phyloP scores from a whole-genome alignment of 331 rosid species.

The Rosa hybrid region DNA sequence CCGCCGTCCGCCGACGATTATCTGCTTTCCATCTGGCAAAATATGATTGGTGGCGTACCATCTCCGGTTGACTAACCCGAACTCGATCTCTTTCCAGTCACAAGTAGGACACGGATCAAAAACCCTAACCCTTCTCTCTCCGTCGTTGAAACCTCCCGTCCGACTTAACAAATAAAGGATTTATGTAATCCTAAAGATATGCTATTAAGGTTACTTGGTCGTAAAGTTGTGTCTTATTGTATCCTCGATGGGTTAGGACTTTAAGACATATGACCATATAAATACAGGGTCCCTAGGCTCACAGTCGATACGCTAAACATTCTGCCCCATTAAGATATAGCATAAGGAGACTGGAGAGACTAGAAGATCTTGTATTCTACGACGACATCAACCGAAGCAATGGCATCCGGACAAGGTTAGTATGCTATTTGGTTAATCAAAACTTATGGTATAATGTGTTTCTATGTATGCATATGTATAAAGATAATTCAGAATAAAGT shows the following conservation, averaged over 20 bases:
- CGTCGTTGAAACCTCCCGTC: conserved; percentile 78
- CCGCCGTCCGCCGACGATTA: conserved; percentile 63
- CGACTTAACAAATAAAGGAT: too few relatives aligned
- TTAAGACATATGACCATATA: neutral
- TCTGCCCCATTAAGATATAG: neutral
- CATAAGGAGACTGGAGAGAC: neutral
- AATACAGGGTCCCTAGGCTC: neutral
- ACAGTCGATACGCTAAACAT: neutral
- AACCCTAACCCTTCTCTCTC: conserved; percentile 50
- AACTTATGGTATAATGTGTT: neutral
- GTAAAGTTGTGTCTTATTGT: neutral
- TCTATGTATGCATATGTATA: too few relatives aligned
- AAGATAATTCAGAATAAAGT: too few relatives aligned
- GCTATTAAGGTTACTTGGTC: neutral
- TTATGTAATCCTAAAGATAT: neutral
- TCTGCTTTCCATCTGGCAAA: conserved; percentile 75
- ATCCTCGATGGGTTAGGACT: neutral
- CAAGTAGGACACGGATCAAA: conserved; percentile 53
- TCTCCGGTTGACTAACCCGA: conserved; percentile 34
- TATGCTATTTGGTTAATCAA: too few relatives aligned
- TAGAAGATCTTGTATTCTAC: neutral
- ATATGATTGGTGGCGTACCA: conserved; percentile 87
- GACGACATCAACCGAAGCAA: too few relatives aligned
- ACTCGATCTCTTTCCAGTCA: conserved; percentile 57
- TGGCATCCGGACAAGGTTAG: neutral